Evolutionary conservation across 2,329 filamentous ascomycete genomes (phyloP).

Genomic region (Xylaria polymorpha): DNA sequence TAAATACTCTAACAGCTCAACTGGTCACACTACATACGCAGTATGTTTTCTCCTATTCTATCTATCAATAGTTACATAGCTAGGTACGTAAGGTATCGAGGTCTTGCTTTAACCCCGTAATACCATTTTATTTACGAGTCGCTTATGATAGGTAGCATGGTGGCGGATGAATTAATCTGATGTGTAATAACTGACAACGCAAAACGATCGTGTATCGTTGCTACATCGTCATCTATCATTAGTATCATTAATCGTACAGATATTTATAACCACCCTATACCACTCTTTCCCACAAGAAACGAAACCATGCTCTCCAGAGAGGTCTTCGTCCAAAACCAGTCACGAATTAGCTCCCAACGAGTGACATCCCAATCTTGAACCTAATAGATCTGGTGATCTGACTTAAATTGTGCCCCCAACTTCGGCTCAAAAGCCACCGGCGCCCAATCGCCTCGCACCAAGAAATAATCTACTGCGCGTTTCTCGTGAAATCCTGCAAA

Average conservation of each 20-base stretch:
- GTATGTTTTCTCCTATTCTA: neutral
- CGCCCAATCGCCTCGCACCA: neutral
- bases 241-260: slow-evolving; percentile 48
- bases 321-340: neutral
- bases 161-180: neutral
- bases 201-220: slow-evolving; percentile 47
- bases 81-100: neutral
- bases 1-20: neutral
- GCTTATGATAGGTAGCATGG: neutral
- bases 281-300: slow-evolving; percentile 14
- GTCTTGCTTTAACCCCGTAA: neutral
- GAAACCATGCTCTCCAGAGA: slow-evolving; percentile 25
- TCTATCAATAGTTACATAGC: neutral
- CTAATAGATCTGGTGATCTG: neutral
- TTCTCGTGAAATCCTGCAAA: slow-evolving; percentile 32
- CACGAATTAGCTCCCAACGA: neutral
- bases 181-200: slow-evolving; percentile 40
- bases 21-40: neutral
- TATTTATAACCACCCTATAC: slow-evolving; percentile 18
- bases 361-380: slow-evolving; percentile 4
- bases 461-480: slow-evolving; percentile 18
- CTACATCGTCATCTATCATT: slow-evolving; percentile 50
- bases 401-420: neutral
- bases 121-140: neutral
- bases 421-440: neutral